Conservation (phyloP, 495 filamentous ascomycete species). For the Xylaria curta region DNA sequence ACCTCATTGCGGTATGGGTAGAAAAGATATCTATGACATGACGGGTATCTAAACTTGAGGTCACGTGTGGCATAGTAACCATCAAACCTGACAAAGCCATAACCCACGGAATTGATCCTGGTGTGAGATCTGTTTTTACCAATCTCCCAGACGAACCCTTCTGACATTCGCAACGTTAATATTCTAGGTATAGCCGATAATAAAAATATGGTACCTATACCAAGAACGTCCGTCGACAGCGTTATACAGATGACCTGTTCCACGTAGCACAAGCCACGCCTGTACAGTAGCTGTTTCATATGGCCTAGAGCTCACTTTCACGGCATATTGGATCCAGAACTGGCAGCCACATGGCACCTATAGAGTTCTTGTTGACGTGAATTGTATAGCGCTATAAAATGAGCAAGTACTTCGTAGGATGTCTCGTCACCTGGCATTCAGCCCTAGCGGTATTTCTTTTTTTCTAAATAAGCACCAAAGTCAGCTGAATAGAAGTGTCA, state of each 20-base stretch:
- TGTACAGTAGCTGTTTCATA: background rate
- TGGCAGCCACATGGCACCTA: slow-evolving; percentile 11
- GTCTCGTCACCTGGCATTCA: too few species aligned
- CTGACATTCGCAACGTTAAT: background rate
- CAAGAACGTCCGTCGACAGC: background rate
- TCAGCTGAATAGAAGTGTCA: slow-evolving; percentile 1
- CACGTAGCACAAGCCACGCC: slow-evolving; percentile 4
- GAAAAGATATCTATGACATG: background rate
- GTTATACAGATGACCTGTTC: background rate
- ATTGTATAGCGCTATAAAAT: too few species aligned
- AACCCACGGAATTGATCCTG: background rate
- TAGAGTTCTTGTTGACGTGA: background rate
- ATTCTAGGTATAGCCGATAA: background rate
- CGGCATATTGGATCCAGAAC: slow-evolving; percentile 1
- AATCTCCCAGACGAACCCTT: background rate
- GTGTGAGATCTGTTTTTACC: background rate
- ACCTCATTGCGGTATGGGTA: background rate
- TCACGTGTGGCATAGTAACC: background rate
- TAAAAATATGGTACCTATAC: background rate
- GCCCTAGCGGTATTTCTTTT: too few species aligned
- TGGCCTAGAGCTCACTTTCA: background rate
- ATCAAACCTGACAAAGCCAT: too few species aligned
- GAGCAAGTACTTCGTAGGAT: too few species aligned
- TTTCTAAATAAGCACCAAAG: background rate
- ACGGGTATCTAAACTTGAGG: background rate